Evolutionary conservation across 495 filamentous ascomycete species (phyloP).

Genomic region (Aspergillus homomorphus): DNA sequence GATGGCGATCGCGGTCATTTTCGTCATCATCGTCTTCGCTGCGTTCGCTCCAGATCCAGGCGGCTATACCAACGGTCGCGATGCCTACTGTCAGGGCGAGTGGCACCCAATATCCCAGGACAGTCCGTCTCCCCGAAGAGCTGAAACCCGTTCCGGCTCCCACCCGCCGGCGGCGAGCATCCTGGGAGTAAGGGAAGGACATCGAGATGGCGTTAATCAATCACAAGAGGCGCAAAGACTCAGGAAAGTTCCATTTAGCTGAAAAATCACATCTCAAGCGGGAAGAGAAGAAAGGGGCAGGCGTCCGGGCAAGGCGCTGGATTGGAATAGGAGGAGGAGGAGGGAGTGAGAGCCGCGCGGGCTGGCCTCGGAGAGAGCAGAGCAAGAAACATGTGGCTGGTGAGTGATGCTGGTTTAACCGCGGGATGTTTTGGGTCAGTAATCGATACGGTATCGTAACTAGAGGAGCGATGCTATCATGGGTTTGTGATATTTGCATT

Average conservation of each 20-base stretch:
- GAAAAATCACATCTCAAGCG: slow-evolving; percentile 38
- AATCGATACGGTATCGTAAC: not conserved
- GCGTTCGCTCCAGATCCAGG: slow-evolving; percentile 92
- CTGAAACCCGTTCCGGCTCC: slow-evolving; percentile 54
- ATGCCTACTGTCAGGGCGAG: slow-evolving; percentile 79
- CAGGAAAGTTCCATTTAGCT: slow-evolving; percentile 25
- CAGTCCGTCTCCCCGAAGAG: slow-evolving; percentile 59
- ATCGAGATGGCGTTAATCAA: slow-evolving; percentile 47
- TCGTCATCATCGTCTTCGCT: slow-evolving; percentile 68
- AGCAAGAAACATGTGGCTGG: slow-evolving; percentile 49
- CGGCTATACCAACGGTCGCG: slow-evolving; percentile 77
- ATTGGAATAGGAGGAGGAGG: slow-evolving; percentile 20
- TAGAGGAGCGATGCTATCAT: not conserved
- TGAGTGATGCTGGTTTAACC: slow-evolving; percentile 32
- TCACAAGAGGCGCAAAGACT: slow-evolving; percentile 35
- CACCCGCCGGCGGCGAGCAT: slow-evolving; percentile 53
- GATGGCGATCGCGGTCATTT: slow-evolving; percentile 51
- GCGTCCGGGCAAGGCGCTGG: slow-evolving; percentile 10
- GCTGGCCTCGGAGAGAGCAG: slow-evolving; percentile 33
- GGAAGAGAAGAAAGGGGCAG: slow-evolving; percentile 14
- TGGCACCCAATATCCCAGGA: slow-evolving; percentile 81
- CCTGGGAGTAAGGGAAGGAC: slow-evolving; percentile 75
- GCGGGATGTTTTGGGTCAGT: slow-evolving; percentile 17
- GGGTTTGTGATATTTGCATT: not conserved
- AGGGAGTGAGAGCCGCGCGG: slow-evolving; percentile 25